Conservation (phyloP, 805 yeast species). For the Candida pseudofarinosa region DNA sequence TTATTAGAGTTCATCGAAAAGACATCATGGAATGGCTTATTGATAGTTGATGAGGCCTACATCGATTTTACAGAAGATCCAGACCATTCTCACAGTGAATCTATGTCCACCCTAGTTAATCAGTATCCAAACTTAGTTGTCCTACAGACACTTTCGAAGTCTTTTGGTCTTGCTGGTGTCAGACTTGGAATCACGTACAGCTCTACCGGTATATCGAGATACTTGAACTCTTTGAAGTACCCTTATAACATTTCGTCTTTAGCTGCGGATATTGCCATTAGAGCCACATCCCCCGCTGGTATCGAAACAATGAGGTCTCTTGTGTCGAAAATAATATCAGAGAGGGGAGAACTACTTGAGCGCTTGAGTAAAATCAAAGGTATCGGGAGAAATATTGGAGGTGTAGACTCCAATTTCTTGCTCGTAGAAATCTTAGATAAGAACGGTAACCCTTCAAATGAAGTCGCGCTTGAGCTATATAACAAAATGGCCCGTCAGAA, state of each 20-base stretch:
- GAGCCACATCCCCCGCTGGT: conserved; percentile 61
- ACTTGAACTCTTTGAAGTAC: conserved; percentile 87
- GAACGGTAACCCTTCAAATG: conserved; percentile 61
- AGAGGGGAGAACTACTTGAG: conserved; percentile 52
- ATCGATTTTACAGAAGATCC: conserved; percentile 61
- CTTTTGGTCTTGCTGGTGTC: conserved; percentile 95
- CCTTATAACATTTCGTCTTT: conserved; percentile 90
- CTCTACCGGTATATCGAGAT: conserved; percentile 52
- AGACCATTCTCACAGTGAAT: conserved; percentile 21
- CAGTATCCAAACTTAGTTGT: conserved; percentile 80
- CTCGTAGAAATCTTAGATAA: conserved; percentile 66
- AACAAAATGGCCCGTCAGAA: conserved; percentile 64
- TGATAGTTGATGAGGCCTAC: conserved; percentile 93
- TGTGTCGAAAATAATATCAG: conserved; percentile 46
- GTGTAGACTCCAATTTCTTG: conserved; percentile 81
- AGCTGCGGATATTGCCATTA: conserved; percentile 68
- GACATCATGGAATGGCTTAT: conserved; percentile 64
- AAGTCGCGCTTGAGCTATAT: conserved; percentile 64
- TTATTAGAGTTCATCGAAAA: conserved; percentile 43
- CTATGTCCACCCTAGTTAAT: conserved; percentile 74
- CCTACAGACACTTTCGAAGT: conserved; percentile 87
- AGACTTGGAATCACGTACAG: conserved; percentile 82
- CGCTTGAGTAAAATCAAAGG: conserved; percentile 55
- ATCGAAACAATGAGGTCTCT: conserved; percentile 54
- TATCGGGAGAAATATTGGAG: conserved; percentile 76